Percentiles rank a stretch among this genome's conserved stretches.
phyloP scores from a whole-genome alignment of 2,329 filamentous ascomycete genomes.

The Pseudofabraea citricarpa region DNA sequence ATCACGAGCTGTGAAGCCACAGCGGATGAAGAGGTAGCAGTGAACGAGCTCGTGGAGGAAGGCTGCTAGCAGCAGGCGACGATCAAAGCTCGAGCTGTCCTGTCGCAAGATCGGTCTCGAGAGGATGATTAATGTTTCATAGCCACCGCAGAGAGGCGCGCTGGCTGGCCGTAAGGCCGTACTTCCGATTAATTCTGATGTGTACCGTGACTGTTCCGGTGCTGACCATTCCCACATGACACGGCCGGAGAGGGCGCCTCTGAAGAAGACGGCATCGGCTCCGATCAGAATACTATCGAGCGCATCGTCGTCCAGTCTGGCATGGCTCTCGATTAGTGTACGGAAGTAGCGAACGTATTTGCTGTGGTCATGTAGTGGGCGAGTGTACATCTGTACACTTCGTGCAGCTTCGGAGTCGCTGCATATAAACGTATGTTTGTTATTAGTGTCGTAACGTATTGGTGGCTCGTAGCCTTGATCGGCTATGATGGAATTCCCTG shows the following conservation, averaged over 20 bases:
- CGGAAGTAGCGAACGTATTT: conserved; percentile 51
- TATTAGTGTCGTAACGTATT: too few species aligned
- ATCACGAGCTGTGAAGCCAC: conserved; percentile 50
- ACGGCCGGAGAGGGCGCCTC: conserved; percentile 47
- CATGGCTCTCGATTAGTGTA: conserved; percentile 46
- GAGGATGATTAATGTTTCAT: conserved; percentile 58
- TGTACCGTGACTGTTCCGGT: conserved; percentile 42
- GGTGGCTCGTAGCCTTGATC: conserved; percentile 11
- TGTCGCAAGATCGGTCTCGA: conserved; percentile 52
- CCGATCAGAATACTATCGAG: conserved; percentile 55
- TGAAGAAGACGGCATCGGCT: conserved; percentile 60
- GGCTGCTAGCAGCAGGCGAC: conserved; percentile 57
- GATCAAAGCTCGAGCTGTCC: conserved; percentile 42
- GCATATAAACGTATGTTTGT: conserved; percentile 13
- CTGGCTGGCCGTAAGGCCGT: conserved; percentile 49
- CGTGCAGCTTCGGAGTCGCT: conserved; percentile 18
- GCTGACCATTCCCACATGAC: conserved; percentile 61
- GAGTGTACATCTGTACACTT: conserved; percentile 10
- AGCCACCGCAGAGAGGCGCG: conserved; percentile 36
- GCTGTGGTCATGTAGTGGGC: conserved; percentile 12
- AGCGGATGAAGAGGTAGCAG: conserved; percentile 59
- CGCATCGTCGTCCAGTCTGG: conserved; percentile 50
- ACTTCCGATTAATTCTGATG: conserved; percentile 54
- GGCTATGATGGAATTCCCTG: conserved; percentile 26
- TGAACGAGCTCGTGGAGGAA: conserved; percentile 65